Percentiles rank a stretch among this genome's conserved stretches.
Evolutionary conservation across 23 red algal genomes (phyloP).

Genomic region (Agarophyton chilense): DNA sequence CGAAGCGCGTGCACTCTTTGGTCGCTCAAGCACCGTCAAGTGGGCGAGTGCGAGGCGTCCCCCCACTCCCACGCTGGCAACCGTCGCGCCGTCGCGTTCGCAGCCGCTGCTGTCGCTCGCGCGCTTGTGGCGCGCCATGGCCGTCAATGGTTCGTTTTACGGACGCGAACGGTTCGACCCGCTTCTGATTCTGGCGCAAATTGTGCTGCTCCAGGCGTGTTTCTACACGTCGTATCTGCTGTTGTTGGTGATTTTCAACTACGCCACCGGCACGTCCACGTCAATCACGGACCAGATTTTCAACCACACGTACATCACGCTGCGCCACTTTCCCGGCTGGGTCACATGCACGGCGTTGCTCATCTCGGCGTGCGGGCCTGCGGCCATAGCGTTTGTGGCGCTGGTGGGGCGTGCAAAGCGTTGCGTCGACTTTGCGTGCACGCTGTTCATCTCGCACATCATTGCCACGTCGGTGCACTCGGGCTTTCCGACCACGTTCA

Average conservation of each 20-base stretch:
- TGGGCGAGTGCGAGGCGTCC: neutral
- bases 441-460: slow-evolving; percentile 79
- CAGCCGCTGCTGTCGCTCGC: neutral
- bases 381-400: slow-evolving; percentile 57
- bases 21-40: neutral
- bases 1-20: neutral
- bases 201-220: slow-evolving; percentile 64
- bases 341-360: slow-evolving; percentile 66
- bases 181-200: slow-evolving; percentile 73
- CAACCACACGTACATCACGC: slow-evolving; percentile 58
- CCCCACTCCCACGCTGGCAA: neutral
- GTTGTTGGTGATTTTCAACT: slow-evolving; percentile 61
- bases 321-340: slow-evolving; percentile 73
- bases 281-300: slow-evolving; percentile 73
- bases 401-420: slow-evolving; percentile 81
- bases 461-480: slow-evolving; percentile 69
- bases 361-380: slow-evolving; percentile 53
- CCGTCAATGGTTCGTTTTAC: slow-evolving; percentile 74
- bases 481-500: slow-evolving; percentile 65
- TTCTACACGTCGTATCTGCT: slow-evolving; percentile 70
- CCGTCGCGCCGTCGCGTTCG: neutral
- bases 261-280: slow-evolving; percentile 54
- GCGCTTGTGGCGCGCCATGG: slow-evolving; percentile 23
- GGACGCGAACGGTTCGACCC: slow-evolving; percentile 85
- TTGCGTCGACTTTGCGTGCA: slow-evolving; percentile 80